Evolutionary conservation across 345 rosid genomes (phyloP), one percentile per base, ranked within the genome.

Genomic region (Hypericum androsaemum): DNA sequence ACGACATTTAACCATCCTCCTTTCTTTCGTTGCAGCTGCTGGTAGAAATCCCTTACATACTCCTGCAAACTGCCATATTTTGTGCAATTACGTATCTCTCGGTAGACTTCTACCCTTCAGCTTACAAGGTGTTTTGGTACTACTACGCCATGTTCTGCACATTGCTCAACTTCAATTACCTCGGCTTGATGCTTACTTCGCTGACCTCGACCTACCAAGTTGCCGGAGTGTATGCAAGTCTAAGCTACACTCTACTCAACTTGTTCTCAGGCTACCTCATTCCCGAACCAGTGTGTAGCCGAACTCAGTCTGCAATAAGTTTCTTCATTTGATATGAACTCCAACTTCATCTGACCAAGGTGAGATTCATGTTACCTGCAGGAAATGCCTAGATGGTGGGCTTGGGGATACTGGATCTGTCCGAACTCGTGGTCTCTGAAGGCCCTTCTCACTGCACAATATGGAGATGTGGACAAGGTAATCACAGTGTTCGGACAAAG

Each of bases 401-500:
- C 80, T 6, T 89, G 94, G 94, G 17, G 77, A 41, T 86, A 77
- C 57, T 84, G 80, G 54, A 3, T 76, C 15, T 51, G 64, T 17
- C 95, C 95, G 0, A 78, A 90, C 5, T 80, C 94, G 6, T 89
- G 97, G 97, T 60, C 72, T 0, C 56, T 89, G 47, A 82, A 82
- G 15, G 63, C 70, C 13, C 47, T 80, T 68, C 60, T 89, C 13
- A 68, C 77, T 46, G 80, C 97, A 36, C 97, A 89, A 13, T 89
- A 76, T 45, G 96, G 97, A 6, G 95, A 86, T 63, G 53, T 67
- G 1, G 57, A 75, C 36, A 58, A 64, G 57, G 22, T 73, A 37
- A 70, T 86, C 39, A 15, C 14, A 37, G 82, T 74, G 0, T 82
- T 82, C 15, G 84, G 79, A 7, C 56, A 84, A 59, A 56, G 59